Conservation (phyloP, 2,329 filamentous ascomycete genomes). For the Alternaria solani region DNA sequence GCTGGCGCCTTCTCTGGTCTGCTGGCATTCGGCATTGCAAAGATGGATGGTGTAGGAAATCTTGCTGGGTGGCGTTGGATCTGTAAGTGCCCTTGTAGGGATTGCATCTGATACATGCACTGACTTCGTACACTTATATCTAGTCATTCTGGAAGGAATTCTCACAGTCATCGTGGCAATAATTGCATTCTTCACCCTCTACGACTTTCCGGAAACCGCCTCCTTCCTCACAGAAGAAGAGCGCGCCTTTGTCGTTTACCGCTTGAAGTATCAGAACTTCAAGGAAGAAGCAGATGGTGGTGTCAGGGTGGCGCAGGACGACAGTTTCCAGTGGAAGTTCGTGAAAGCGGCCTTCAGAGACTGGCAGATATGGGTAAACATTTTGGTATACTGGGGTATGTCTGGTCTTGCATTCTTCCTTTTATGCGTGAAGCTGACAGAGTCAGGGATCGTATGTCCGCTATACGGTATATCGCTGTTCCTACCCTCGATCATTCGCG, state of each 20-base stretch:
- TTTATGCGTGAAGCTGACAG: constrained; percentile 9
- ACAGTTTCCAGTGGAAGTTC: constrained; percentile 70
- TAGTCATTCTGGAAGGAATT: constrained; percentile 47
- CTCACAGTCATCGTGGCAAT: constrained; percentile 47
- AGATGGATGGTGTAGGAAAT: constrained; percentile 65
- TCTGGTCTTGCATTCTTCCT: constrained; percentile 5
- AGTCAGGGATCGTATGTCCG: constrained; percentile 49
- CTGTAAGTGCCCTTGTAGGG: constrained; percentile 5
- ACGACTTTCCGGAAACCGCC: constrained; percentile 69
- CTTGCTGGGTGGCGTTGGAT: constrained; percentile 46
- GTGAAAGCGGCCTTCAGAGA: constrained; percentile 57
- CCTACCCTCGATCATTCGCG: constrained; percentile 58
- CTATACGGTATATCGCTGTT: constrained; percentile 50
- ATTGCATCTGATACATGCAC: background rate
- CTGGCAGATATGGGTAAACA: constrained; percentile 59
- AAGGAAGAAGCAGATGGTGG: constrained; percentile 63
- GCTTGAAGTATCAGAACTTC: constrained; percentile 57
- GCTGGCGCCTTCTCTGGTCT: constrained; percentile 69
- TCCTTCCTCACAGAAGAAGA: constrained; percentile 63
- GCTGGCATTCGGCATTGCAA: constrained; percentile 65
- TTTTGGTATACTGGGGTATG: constrained; percentile 71
- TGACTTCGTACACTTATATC: too few species aligned
- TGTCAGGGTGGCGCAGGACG: constrained; percentile 72
- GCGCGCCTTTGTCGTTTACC: constrained; percentile 65
- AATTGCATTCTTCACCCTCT: constrained; percentile 62